Evolutionary conservation across 2,329 filamentous ascomycete species (phyloP).

Genomic region (Ceratocystiopsis brevicomis): DNA sequence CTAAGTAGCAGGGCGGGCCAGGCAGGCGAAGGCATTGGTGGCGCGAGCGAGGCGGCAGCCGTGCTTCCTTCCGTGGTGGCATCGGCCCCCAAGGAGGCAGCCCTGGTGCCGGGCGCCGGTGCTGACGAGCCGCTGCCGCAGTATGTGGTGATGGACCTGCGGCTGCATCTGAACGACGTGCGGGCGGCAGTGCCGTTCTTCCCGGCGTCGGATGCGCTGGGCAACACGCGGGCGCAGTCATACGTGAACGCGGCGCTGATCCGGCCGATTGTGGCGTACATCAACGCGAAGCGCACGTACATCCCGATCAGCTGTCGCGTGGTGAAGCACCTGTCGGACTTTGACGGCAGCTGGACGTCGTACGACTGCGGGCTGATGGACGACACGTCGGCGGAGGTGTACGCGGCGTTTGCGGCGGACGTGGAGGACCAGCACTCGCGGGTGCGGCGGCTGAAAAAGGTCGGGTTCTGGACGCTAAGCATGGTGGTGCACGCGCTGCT

Average conservation of each 20-base stretch:
- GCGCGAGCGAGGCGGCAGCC: neutral
- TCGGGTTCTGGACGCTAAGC: constrained; percentile 82
- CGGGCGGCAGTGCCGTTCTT: constrained; percentile 86
- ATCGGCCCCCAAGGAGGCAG: neutral
- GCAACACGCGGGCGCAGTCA: constrained; percentile 56
- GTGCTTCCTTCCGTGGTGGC: neutral
- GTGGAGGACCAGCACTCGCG: constrained; percentile 78
- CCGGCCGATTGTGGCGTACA: constrained; percentile 91
- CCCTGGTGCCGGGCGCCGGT: neutral
- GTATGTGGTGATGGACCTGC: constrained; percentile 82
- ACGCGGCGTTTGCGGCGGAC: constrained; percentile 81
- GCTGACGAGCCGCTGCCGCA: constrained; percentile 40
- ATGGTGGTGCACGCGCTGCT: constrained; percentile 85
- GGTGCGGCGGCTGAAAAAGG: constrained; percentile 77
- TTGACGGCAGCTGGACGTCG: constrained; percentile 87
- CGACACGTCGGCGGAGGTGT: constrained; percentile 81
- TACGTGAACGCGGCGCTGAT: constrained; percentile 95
- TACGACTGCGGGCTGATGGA: constrained; percentile 91
- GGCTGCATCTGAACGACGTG: constrained; percentile 89
- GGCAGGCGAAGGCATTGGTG: neutral
- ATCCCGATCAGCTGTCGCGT: constrained; percentile 91
- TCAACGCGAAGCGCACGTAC: constrained; percentile 86
- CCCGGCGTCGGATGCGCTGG: constrained; percentile 11
- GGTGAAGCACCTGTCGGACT: constrained; percentile 74
- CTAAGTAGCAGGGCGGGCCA: neutral